Evolutionary conservation across 495 filamentous ascomycete species (phyloP).

Genomic region (Sabuloglossum arenarium): DNA sequence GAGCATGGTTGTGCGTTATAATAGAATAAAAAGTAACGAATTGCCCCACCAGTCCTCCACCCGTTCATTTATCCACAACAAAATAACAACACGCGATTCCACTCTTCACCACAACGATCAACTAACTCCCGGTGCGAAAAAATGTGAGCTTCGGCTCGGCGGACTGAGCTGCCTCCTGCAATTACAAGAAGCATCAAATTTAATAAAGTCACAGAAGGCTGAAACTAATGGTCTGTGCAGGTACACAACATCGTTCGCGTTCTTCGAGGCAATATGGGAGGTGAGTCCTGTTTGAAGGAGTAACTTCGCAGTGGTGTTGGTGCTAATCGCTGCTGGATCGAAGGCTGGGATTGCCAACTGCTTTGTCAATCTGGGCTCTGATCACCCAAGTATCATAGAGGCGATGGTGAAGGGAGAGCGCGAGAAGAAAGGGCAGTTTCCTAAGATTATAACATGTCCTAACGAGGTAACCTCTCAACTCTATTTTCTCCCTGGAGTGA

Average conservation of each 20-base stretch:
- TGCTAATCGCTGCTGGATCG: not conserved
- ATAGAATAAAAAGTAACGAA: no score
- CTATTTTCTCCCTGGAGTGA: no score
- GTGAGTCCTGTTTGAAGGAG: constrained; percentile 8
- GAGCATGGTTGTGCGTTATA: no score
- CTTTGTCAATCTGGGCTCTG: constrained; percentile 91
- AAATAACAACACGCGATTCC: no score
- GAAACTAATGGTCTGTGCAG: constrained; percentile 5
- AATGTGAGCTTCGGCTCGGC: no score
- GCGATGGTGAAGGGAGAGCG: constrained; percentile 82
- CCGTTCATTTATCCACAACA: no score
- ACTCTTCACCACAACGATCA: no score
- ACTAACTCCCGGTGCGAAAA: no score
- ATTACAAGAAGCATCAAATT: no score
- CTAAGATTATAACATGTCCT: constrained; percentile 77
- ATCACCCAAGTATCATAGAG: constrained; percentile 84
- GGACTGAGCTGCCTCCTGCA: no score
- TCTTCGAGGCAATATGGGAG: constrained; percentile 89
- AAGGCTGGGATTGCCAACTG: constrained; percentile 72
- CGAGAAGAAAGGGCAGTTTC: constrained; percentile 45
- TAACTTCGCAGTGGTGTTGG: not conserved
- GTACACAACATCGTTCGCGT: constrained; percentile 66
- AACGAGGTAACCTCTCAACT: constrained; percentile 41
- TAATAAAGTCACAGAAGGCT: no score
- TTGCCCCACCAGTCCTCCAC: no score